Conservation (phyloP, 2,329 filamentous ascomycete genomes). For the Cordyceps farinosa region DNA sequence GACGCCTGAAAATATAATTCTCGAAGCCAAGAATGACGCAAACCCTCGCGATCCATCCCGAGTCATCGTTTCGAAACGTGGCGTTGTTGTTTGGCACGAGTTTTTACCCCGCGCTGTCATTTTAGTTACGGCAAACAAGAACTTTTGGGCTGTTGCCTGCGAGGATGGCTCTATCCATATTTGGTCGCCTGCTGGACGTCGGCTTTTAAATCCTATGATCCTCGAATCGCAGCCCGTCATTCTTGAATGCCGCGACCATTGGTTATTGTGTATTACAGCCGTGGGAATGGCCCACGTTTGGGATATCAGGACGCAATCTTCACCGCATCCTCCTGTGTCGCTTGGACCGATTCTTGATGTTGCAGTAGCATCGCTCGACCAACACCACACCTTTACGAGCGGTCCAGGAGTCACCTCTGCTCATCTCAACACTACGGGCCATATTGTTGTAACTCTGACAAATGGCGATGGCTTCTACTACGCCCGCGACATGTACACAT, state of each 20-base stretch:
- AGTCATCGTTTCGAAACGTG: constrained; percentile 76
- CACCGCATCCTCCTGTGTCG: constrained; percentile 86
- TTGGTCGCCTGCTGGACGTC: constrained; percentile 88
- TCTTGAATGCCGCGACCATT: constrained; percentile 83
- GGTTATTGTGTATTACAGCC: constrained; percentile 84
- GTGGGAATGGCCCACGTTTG: constrained; percentile 89
- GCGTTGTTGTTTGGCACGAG: constrained; percentile 85
- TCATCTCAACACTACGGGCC: constrained; percentile 81
- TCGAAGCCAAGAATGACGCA: constrained; percentile 84
- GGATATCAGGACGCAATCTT: constrained; percentile 79
- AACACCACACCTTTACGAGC: constrained; percentile 64
- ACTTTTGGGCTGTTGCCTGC: constrained; percentile 89
- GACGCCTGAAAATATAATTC: constrained; percentile 65
- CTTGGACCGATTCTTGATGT: constrained; percentile 85
- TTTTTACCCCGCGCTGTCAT: constrained; percentile 83
- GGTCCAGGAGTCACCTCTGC: constrained; percentile 87
- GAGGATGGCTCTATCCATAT: constrained; percentile 88
- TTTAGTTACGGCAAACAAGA: constrained; percentile 84
- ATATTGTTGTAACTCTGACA: constrained; percentile 83
- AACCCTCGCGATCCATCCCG: constrained; percentile 77
- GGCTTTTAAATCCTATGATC: constrained; percentile 78
- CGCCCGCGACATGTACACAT: constrained; percentile 77
- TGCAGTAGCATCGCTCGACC: constrained; percentile 73
- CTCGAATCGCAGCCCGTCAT: constrained; percentile 93
- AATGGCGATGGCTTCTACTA: constrained; percentile 96